These are phyloP conservation scores for Fusarium sp. DNA, from an alignment of 2,329 filamentous ascomycete genomes.

Conservation along the genomic window DNA sequence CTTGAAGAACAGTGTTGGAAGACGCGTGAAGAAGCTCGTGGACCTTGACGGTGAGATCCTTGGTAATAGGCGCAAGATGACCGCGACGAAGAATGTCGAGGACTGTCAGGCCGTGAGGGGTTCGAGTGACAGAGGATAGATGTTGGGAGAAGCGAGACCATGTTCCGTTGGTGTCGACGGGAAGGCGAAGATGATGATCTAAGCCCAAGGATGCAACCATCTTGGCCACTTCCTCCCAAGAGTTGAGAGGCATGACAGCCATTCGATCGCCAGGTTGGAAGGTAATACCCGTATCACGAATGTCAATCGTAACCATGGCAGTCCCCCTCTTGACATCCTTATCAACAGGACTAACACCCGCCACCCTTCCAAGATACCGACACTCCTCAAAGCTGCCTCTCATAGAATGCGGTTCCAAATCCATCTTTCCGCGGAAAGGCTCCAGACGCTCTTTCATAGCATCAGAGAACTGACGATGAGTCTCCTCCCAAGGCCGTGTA, in stretches of 20 bases:
- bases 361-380: conserved; percentile 59
- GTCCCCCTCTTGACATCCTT: conserved; percentile 52
- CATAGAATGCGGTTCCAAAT: conserved; percentile 64
- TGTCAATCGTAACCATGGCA: conserved; percentile 62
- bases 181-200: conserved; percentile 57
- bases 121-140: conserved; percentile 52
- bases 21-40: conserved; percentile 61
- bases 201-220: conserved; percentile 63
- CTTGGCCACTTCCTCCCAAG: conserved; percentile 65
- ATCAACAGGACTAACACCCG: conserved; percentile 53
- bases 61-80: conserved; percentile 63
- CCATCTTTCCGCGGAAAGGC: conserved; percentile 56
- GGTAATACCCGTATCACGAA: conserved; percentile 64
- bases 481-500: conserved; percentile 36
- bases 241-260: conserved; percentile 66
- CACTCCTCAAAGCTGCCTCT: conserved; percentile 66
- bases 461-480: conserved; percentile 35
- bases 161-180: conserved; percentile 51
- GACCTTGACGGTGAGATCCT: conserved; percentile 61
- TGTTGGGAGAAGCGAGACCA: conserved; percentile 63
- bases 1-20: conserved; percentile 60
- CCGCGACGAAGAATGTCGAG: conserved; percentile 62
- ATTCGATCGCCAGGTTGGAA: conserved; percentile 65
- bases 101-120: conserved; percentile 53
- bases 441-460: conserved; percentile 38